Base-by-base conservation (phyloP, 1,284 basidiomycete genomes). In the Cerioporus squamosus region DNA sequence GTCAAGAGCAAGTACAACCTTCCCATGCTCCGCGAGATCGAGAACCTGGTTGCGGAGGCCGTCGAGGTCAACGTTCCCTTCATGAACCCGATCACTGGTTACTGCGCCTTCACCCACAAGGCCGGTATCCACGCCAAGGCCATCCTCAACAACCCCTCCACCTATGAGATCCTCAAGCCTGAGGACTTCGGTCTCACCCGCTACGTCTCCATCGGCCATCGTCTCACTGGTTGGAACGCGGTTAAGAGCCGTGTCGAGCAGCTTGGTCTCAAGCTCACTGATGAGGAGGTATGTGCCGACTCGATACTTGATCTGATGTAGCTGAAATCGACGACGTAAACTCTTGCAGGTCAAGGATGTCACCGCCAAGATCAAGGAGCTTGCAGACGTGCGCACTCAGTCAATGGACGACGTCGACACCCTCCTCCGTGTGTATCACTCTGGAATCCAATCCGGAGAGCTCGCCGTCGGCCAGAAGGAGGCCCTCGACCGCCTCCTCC, bases 71-170 rank as follows among this genome's bases (percentile, higher is more conserved):
- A 95, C 70, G 89, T 99, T 45, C 97, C 97, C 40, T 99, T 99
- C 82, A 94, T 93, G 87, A 97, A 97, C 77, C 91, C 91, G 33
- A 90, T 93, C 72, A 93, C 91, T 88, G 97, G 97, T 29, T 99
- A 98, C 81, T 99, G 97, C 74, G 97, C 97, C 18, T 99, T 99
- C 81, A 99, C 97, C 24, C 97, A 99, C 90, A 99, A 99, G 89
- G 97, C 97, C 31, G 97, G 97, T 76, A 99, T 99, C 68, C 97
- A 99, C 77, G 97, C 97, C 80, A 99, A 99, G 85, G 97, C 97
- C 43, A 99, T 99, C 77, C 87, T 99, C 57, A 98, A 98, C 82
- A 99, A 99, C 85, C 97, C 97, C 1, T 94, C 92, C 70, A 99
- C 97, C 10, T 99, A 99, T 78, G 95, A 97, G 79, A 95, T 97